Evolutionary conservation across 192 early-diverging fungal genomes (phyloP).

Genomic region (Lunasporangiospora selenospora): DNA sequence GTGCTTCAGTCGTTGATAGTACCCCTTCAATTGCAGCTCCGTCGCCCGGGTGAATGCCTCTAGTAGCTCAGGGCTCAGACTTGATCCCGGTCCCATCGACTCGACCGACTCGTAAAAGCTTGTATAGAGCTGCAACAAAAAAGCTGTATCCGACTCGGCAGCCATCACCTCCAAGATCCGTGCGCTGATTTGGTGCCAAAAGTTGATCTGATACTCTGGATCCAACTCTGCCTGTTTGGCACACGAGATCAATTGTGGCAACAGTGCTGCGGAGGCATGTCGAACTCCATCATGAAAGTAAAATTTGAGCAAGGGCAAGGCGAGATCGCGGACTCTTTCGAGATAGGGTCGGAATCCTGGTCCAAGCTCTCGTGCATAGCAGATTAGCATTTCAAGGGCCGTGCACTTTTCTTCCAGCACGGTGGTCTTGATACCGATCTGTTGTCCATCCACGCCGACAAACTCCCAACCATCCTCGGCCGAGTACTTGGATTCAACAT

Average conservation of each 20-base stretch:
- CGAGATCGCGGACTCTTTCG: conserved; percentile 81
- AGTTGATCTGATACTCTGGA: conserved; percentile 56
- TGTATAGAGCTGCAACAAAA: conserved; percentile 76
- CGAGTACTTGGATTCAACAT: conserved; percentile 83
- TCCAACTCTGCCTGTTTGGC: conserved; percentile 57
- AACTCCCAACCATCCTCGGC: conserved; percentile 99
- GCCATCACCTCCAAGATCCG: conserved; percentile 80
- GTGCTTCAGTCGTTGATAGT: conserved; percentile 70
- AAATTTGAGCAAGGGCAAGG: conserved; percentile 90
- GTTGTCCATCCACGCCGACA: conserved; percentile 85
- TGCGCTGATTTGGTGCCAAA: conserved; percentile 75
- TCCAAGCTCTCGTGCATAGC: conserved; percentile 92
- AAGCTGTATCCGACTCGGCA: conserved; percentile 80
- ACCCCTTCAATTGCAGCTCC: conserved; percentile 73
- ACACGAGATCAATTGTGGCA: conserved; percentile 80
- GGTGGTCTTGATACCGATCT: conserved; percentile 94
- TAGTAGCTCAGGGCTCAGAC: conserved; percentile 67
- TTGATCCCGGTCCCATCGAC: conserved; percentile 62
- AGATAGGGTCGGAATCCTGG: conserved; percentile 88
- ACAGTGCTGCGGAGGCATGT: conserved; percentile 78
- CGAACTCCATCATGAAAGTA: conserved; percentile 98
- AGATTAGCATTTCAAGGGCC: conserved; percentile 96
- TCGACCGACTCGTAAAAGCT: conserved; percentile 81
- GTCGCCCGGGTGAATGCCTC: conserved; percentile 74
- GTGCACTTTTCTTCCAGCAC: conserved; percentile 97